Percentiles rank a stretch among this genome's conserved stretches.
phyloP scores from a whole-genome alignment of 768 basidiomycete species.

The Asterophora lycoperdoides region DNA sequence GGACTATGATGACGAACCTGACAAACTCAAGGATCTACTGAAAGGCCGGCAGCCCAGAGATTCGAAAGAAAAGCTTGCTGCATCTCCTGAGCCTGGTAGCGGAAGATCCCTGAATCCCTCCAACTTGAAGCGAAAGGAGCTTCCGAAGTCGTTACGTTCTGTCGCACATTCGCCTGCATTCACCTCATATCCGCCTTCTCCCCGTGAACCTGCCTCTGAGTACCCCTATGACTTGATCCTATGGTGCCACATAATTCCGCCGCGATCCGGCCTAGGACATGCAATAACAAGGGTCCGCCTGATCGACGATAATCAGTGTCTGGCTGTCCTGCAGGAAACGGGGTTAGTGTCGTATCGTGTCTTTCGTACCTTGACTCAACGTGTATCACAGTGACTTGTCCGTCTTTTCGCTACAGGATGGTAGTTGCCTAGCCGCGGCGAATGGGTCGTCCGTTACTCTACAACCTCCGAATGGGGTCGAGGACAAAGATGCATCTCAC shows the following conservation, averaged over 20 bases:
- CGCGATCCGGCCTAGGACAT: slow-evolving; percentile 33
- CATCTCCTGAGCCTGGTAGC: background rate
- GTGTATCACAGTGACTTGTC: slow-evolving; percentile 44
- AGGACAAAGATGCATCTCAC: slow-evolving; percentile 28
- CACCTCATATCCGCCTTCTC: slow-evolving; percentile 36
- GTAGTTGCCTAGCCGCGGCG: slow-evolving; percentile 29
- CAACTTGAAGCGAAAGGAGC: slow-evolving; percentile 27
- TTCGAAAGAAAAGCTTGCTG: slow-evolving; percentile 15
- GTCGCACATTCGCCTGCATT: slow-evolving; percentile 41
- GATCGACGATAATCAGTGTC: slow-evolving; percentile 36
- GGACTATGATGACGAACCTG: slow-evolving; percentile 79
- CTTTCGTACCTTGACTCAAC: slow-evolving; percentile 7
- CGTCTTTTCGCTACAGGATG: slow-evolving; percentile 52
- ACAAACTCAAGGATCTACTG: slow-evolving; percentile 69
- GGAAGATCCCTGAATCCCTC: slow-evolving; percentile 19
- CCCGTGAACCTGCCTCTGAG: slow-evolving; percentile 25
- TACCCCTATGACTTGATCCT: slow-evolving; percentile 25
- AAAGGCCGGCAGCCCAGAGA: slow-evolving; percentile 49
- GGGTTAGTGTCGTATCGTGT: slow-evolving; percentile 45
- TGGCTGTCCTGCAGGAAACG: slow-evolving; percentile 56
- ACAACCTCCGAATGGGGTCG: slow-evolving; percentile 27
- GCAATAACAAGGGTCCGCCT: slow-evolving; percentile 44
- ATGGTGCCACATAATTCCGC: slow-evolving; percentile 46
- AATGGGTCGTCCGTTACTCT: slow-evolving; percentile 25
- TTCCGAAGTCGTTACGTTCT: slow-evolving; percentile 42